Evolutionary conservation across 1,284 basidiomycete genomes (phyloP).

Genomic region (Mycocalia duriaeana): DNA sequence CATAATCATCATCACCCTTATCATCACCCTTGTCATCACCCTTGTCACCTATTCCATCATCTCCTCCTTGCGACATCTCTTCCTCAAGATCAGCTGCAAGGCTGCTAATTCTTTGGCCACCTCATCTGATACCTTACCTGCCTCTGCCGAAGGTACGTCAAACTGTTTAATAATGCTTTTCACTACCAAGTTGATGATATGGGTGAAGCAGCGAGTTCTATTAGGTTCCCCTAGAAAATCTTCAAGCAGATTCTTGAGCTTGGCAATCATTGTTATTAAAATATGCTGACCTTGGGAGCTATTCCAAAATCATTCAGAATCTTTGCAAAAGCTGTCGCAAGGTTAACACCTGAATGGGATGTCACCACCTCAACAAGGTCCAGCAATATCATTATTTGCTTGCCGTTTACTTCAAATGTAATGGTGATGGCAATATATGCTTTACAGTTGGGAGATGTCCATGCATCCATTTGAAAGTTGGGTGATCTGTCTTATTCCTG

Average conservation of each 20-base stretch:
- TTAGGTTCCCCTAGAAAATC: slow-evolving; percentile 16
- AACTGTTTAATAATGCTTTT: slow-evolving; percentile 24
- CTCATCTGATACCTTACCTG: slow-evolving; percentile 1
- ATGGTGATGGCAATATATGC: slow-evolving; percentile 16
- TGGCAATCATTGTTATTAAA: slow-evolving; percentile 17
- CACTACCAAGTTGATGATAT: slow-evolving; percentile 27
- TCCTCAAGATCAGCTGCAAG: neutral
- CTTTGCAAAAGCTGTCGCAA: slow-evolving; percentile 15
- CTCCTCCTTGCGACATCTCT: neutral
- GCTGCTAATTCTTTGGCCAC: neutral
- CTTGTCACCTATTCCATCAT: neutral
- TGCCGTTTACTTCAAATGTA: slow-evolving; percentile 13
- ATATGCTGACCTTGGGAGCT: slow-evolving; percentile 14
- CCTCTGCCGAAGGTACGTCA: slow-evolving; percentile 12
- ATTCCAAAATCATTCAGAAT: slow-evolving; percentile 21
- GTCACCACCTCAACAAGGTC: slow-evolving; percentile 19
- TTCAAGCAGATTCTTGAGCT: slow-evolving; percentile 16
- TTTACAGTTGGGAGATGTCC: slow-evolving; percentile 17
- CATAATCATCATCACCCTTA: slow-evolving; percentile 3
- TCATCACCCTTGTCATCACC: neutral
- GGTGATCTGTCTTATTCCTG: slow-evolving; percentile 19
- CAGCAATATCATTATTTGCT: slow-evolving; percentile 14
- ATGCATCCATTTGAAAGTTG: slow-evolving; percentile 16
- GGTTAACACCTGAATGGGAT: slow-evolving; percentile 14
- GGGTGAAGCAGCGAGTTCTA: slow-evolving; percentile 26